These are phyloP conservation scores for Macadamia tetraphylla DNA, from an alignment of 164 flowering plant genomes.

Conservation along the genomic window DNA sequence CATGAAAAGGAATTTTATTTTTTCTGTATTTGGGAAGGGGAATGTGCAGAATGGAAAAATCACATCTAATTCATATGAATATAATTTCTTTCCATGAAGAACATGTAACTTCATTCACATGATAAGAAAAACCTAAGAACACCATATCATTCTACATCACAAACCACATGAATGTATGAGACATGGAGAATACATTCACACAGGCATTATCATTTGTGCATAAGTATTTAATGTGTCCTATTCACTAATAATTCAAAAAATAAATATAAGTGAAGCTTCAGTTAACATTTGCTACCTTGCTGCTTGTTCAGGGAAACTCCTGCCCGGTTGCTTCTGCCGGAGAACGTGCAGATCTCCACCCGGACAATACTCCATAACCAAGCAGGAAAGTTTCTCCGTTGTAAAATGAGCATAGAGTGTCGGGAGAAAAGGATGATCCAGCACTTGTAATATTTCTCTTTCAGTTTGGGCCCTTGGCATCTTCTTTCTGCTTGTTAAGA, in stretches of 20 bases:
- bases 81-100: no score
- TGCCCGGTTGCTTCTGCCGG: constrained; percentile 69
- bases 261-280: background rate
- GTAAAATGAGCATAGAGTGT: constrained; percentile 69
- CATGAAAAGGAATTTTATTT: no score
- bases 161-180: background rate
- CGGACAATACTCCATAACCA: constrained; percentile 86
- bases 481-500: constrained; percentile 65
- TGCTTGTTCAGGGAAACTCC: constrained; percentile 66
- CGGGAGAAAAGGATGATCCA: constrained; percentile 88
- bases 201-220: background rate
- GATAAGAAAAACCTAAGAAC: background rate
- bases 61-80: no score
- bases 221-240: background rate
- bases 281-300: constrained; percentile 40
- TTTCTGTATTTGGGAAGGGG: no score
- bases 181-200: background rate
- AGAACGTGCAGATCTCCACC: constrained; percentile 89
- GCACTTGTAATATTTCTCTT: constrained; percentile 61
- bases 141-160: background rate
- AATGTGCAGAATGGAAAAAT: no score
- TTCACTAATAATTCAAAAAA: background rate
- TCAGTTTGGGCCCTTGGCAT: constrained; percentile 78
- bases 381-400: constrained; percentile 61
- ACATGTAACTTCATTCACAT: no score